These are phyloP conservation scores for Gloeopeniophorella convolvens DNA, from an alignment of 768 basidiomycete species.

Conservation along the genomic window DNA sequence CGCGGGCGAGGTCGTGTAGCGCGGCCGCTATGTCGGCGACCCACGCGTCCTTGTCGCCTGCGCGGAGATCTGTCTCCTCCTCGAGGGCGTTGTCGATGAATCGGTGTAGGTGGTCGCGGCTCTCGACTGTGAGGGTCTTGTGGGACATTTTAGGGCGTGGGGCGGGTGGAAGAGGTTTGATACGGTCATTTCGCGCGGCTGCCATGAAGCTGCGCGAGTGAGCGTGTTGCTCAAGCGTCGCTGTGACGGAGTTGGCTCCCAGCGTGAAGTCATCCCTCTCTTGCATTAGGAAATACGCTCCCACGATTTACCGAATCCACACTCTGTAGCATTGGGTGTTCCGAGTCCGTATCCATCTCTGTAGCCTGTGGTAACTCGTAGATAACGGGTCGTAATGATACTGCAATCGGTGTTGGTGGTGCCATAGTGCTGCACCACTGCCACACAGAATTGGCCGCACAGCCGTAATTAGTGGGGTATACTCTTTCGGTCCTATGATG, in stretches of 20 bases:
- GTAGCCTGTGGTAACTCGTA: too few species aligned
- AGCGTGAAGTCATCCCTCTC: neutral
- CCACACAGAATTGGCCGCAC: too few species aligned
- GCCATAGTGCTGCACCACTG: too few species aligned
- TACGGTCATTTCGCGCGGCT: neutral
- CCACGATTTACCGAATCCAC: too few species aligned
- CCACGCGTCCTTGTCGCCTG: slow-evolving; percentile 13
- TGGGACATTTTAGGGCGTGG: neutral
- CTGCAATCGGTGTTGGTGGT: too few species aligned
- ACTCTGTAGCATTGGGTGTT: too few species aligned
- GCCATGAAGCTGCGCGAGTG: slow-evolving; percentile 10
- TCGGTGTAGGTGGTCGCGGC: slow-evolving; percentile 4
- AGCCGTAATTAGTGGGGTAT: too few species aligned
- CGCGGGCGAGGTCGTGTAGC: slow-evolving; percentile 11
- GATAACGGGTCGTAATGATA: too few species aligned
- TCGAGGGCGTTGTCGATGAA: slow-evolving; percentile 7
- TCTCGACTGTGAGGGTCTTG: slow-evolving; percentile 12
- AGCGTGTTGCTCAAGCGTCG: too few species aligned
- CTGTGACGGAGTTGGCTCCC: neutral
- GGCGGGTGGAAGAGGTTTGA: neutral
- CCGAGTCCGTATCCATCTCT: too few species aligned
- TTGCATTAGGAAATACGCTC: neutral
- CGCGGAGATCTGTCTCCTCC: slow-evolving; percentile 13
- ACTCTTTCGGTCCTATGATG: too few species aligned
- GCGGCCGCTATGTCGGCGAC: slow-evolving; percentile 4